Conservation (phyloP, 2,329 filamentous ascomycete species). For the Berkeleyomyces rouxiae region DNA sequence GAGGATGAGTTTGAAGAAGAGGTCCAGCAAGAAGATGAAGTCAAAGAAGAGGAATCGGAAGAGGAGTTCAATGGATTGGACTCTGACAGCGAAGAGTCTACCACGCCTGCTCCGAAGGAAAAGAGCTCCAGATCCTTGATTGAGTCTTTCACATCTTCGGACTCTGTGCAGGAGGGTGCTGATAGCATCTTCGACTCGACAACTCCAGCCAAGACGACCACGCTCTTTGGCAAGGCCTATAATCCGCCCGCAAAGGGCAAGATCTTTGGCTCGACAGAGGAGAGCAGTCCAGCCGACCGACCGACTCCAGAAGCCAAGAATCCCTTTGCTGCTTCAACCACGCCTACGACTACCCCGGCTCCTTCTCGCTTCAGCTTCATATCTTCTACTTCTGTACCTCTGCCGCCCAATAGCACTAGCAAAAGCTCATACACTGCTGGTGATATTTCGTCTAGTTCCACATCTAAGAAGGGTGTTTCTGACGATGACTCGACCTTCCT, state of each 20-base stretch:
- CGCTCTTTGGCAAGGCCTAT: neutral
- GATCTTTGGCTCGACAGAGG: neutral
- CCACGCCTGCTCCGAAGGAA: constrained; percentile 13
- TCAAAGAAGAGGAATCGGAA: neutral
- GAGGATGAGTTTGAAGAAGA: neutral
- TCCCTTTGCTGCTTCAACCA: constrained; percentile 23
- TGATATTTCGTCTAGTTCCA: constrained; percentile 31
- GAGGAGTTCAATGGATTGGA: constrained; percentile 1
- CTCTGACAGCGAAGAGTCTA: constrained; percentile 18
- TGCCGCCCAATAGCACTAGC: constrained; percentile 40
- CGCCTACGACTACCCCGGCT: constrained; percentile 36
- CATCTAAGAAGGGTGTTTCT: constrained; percentile 10
- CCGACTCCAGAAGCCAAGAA: neutral
- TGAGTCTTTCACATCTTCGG: neutral
- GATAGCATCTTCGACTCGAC: constrained; percentile 4
- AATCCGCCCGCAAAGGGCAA: constrained; percentile 4
- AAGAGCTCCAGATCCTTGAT: neutral
- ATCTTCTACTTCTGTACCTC: constrained; percentile 22
- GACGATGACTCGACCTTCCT: constrained; percentile 10
- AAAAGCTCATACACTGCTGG: constrained; percentile 32
- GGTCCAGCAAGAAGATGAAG: neutral
- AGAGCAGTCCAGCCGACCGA: neutral
- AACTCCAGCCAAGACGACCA: constrained; percentile 5
- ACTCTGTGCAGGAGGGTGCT: neutral
- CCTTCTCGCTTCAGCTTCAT: constrained; percentile 29